phyloP scores from a whole-genome alignment of 768 basidiomycete species.

The Collybiopsis luxurians region DNA sequence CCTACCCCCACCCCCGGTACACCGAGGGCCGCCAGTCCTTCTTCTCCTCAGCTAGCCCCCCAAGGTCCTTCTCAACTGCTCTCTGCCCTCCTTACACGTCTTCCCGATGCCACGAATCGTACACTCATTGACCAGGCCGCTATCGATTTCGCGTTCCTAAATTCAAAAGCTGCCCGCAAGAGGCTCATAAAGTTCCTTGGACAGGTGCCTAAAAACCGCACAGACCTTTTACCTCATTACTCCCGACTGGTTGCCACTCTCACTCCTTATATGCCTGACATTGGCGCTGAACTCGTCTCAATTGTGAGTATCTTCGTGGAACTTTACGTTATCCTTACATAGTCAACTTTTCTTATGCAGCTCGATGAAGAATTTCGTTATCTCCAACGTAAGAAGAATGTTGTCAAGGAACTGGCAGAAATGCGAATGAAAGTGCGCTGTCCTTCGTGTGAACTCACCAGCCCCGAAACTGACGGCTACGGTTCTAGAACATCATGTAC shows the following conservation, averaged over 20 bases:
- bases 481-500: constrained; percentile 76
- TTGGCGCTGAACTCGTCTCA: constrained; percentile 79
- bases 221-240: constrained; percentile 92
- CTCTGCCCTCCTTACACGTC: constrained; percentile 82
- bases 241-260: constrained; percentile 86
- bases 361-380: constrained; percentile 97
- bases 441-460: neutral
- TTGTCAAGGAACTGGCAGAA: constrained; percentile 87
- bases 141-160: constrained; percentile 93
- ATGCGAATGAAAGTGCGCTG: constrained; percentile 71
- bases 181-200: constrained; percentile 84
- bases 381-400: constrained; percentile 89
- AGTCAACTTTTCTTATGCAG: constrained; percentile 40
- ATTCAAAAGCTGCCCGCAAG: constrained; percentile 95
- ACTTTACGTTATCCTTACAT: neutral
- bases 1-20: constrained; percentile 69
- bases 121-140: constrained; percentile 89
- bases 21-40: constrained; percentile 57
- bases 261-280: constrained; percentile 90
- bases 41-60: constrained; percentile 71
- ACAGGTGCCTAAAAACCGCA: constrained; percentile 83
- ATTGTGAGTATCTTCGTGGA: constrained; percentile 49
- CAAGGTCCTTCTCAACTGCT: constrained; percentile 93
- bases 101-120: constrained; percentile 94
- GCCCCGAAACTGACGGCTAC: neutral